phyloP scores from a whole-genome alignment of 805 yeast genomes.

The Lipomyces sp. region DNA sequence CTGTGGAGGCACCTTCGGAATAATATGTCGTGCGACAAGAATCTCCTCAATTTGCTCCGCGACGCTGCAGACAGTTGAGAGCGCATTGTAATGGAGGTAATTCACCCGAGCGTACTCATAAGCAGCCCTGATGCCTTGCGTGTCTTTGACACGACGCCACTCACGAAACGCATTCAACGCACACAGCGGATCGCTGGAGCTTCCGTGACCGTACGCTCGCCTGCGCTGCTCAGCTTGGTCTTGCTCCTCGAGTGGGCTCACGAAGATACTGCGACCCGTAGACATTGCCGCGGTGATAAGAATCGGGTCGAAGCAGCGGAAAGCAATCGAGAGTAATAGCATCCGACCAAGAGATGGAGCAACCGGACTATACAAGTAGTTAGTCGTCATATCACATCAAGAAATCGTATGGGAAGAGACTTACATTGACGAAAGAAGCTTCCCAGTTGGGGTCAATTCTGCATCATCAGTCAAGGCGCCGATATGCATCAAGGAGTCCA shows the following conservation, averaged over 20 bases:
- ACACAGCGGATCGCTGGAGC: slow-evolving; percentile 23
- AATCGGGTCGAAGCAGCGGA: slow-evolving; percentile 36
- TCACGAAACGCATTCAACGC: slow-evolving; percentile 32
- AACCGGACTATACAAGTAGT: slow-evolving; percentile 18
- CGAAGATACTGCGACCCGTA: slow-evolving; percentile 22
- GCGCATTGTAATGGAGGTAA: slow-evolving; percentile 19
- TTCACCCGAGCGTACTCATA: slow-evolving; percentile 20
- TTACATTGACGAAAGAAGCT: slow-evolving; percentile 26
- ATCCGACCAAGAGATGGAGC: slow-evolving; percentile 31
- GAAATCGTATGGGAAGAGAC: not conserved
- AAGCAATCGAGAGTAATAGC: slow-evolving; percentile 31
- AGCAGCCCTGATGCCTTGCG: slow-evolving; percentile 21
- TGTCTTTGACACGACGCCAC: slow-evolving; percentile 20
- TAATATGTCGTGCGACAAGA: slow-evolving; percentile 23
- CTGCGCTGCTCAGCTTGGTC: slow-evolving; percentile 2
- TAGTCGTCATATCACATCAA: not conserved
- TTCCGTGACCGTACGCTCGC: slow-evolving; percentile 15
- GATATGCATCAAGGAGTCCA: slow-evolving; percentile 23
- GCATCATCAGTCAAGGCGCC: slow-evolving; percentile 34
- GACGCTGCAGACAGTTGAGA: slow-evolving; percentile 12
- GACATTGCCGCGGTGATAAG: slow-evolving; percentile 29
- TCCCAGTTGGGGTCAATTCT: slow-evolving; percentile 32
- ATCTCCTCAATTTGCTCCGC: slow-evolving; percentile 29
- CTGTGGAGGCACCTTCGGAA: slow-evolving; percentile 12
- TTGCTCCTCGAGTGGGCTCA: slow-evolving; percentile 17